Base-by-base conservation (phyloP, 805 yeast genomes). In the Kuraishia floccosa region DNA sequence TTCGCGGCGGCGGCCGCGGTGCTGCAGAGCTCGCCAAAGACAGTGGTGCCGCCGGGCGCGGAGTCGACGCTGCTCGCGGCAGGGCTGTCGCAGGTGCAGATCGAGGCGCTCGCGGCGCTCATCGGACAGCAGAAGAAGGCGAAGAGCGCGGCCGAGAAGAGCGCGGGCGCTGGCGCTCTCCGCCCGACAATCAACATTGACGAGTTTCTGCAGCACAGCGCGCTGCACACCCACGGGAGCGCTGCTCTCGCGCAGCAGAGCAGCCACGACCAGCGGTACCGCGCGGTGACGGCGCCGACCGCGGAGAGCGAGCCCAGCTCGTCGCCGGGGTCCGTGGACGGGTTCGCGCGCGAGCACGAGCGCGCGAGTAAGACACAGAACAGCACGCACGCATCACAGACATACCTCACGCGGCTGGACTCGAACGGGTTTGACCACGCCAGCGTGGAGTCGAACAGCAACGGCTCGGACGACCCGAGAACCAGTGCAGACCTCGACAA, bases 41-140 rank as follows among this genome's bases (percentile, higher is more conserved):
- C 76, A 11, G 67, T 69, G 0, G 83, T 81, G 4, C 91, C 91
- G 2, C 73, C 73, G 5, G 84, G 85, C 8, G 89, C 87, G 2
- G 68, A 72, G 38, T 53, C 62, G 14, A 68, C 85, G 1, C 50
- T 81, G 27, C 65, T 65, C 5, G 68, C 72, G 5, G 84, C 77
- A 3, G 91, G 91, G 0, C 60, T 81, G 25, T 60, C 73, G 2
- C 71, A 65, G 34, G 73, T 72, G 23, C 91, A 81, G 47, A 79
- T 81, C 10, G 83, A 77, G 43, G 73, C 84, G 2, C 56, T 81
- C 21, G 75, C 83, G 5, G 83, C 83, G 0, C 59, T 80, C 31
- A 71, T 80, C 20, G 87, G 86, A 0, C 81, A 76, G 41, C 80
- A 80, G 49, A 52, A 58, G 31, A 43, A 46, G 5, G 50, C 44